Evolutionary conservation across 2,329 filamentous ascomycete species (phyloP), one percentile per base, ranked within the genome.

Genomic region (Penicillium thymicola): DNA sequence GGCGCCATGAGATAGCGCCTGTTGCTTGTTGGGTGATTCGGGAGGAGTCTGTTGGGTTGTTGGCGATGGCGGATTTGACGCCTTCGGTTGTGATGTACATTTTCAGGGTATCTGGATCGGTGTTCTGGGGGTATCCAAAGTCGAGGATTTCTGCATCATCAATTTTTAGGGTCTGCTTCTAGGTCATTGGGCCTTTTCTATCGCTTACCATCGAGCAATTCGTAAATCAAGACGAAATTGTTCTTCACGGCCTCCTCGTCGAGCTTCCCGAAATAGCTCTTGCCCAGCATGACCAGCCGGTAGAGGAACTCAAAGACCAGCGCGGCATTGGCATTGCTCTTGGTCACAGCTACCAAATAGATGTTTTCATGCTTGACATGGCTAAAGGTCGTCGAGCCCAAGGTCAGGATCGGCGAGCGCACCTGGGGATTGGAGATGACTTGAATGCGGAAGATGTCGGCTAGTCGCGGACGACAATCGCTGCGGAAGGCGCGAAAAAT

Each of bases 61-160:
- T 64, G 84, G 87, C 65, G 55, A 79, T 78, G 34, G 76, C 92
- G 32, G 92, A 95, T 76, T 97, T 97, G 77, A 99, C 93, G 57
- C 94, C 94, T 79, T 99, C 94, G 36, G 94, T 99, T 42, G 95
- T 99, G 71, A 99, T 99, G 81, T 99, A 99, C 93, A 97, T 97
- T 78, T 99, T 99, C 67, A 99, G 81, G 16, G 94, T 97, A 75
- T 99, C 94, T 52, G 93, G 96, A 78, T 99, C 94, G 61, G 94
- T 99, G 75, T 97, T 97, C 75, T 99, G 94, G 34, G 94, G 94
- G 74, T 99, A 99, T 61, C 94, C 94, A 76, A 99, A 99, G 77
- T 99, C 94, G 73, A 99, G 86, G 70, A 99, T 97, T 79, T 99
- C 94, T 94, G 66, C 21, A 5, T 30, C 6, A 28, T 16, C 36